A percentile compares a stretch with the other conserved stretches of the same genome.
Conservation (phyloP, 2,329 filamentous ascomycete genomes). For the Ambrosiella xylebori region DNA sequence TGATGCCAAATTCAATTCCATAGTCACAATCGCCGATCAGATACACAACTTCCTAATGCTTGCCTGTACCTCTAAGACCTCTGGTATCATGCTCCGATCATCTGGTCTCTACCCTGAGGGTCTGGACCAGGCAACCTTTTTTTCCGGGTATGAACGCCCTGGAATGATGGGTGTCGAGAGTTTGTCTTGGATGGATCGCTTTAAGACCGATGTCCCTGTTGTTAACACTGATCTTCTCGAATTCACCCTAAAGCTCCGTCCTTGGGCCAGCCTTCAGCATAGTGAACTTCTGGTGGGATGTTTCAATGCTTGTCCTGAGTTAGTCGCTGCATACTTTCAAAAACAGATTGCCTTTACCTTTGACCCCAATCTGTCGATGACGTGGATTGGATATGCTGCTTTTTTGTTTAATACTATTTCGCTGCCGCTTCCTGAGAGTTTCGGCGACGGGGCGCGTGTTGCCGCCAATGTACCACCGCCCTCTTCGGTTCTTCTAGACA, state of each 20-base stretch:
- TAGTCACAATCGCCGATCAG: constrained; percentile 41
- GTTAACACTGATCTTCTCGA: constrained; percentile 65
- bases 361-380: constrained; percentile 79
- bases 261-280: constrained; percentile 67
- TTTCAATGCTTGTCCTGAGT: constrained; percentile 66
- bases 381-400: constrained; percentile 86
- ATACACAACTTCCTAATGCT: constrained; percentile 60
- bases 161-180: constrained; percentile 48
- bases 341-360: constrained; percentile 67
- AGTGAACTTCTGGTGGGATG: constrained; percentile 66
- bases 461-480: constrained; percentile 54
- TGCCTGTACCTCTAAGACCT: constrained; percentile 54
- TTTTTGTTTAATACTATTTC: constrained; percentile 71
- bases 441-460: constrained; percentile 48
- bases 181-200: constrained; percentile 52
- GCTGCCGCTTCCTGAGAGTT: constrained; percentile 52
- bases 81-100: constrained; percentile 59
- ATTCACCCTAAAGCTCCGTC: constrained; percentile 62
- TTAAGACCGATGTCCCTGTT: constrained; percentile 49
- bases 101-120: constrained; percentile 74
- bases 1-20: constrained; percentile 22
- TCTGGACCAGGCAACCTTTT: constrained; percentile 32
- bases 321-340: constrained; percentile 74
- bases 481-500: constrained; percentile 63
- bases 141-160: constrained; percentile 19